Conservation (phyloP, 495 filamentous ascomycete species). For the Aspergillus hancockii region DNA sequence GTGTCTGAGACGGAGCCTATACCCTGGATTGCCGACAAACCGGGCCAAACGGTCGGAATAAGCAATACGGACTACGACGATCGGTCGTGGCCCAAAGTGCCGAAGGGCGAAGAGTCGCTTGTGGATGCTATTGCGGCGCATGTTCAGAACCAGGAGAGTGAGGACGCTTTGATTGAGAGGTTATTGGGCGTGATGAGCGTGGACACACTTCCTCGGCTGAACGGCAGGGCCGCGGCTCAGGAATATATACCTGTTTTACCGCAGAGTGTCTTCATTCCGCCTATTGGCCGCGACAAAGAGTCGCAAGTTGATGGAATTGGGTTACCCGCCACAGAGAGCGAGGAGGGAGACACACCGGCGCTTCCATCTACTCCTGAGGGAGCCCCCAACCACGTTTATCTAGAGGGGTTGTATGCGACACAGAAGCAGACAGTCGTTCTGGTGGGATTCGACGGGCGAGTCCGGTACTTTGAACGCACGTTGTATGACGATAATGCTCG, state of each 20-base stretch:
- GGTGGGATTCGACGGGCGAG: slow-evolving; percentile 67
- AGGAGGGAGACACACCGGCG: not conserved
- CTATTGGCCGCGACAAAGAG: slow-evolving; percentile 44
- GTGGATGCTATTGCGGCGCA: slow-evolving; percentile 34
- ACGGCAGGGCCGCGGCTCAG: slow-evolving; percentile 53
- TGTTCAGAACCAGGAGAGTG: slow-evolving; percentile 42
- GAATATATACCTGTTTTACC: slow-evolving; percentile 63
- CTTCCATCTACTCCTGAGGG: slow-evolving; percentile 4
- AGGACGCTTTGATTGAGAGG: slow-evolving; percentile 57
- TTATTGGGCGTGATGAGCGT: slow-evolving; percentile 63
- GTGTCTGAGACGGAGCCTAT: slow-evolving; percentile 50
- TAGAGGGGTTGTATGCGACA: slow-evolving; percentile 66
- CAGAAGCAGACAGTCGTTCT: slow-evolving; percentile 79
- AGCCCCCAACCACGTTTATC: slow-evolving; percentile 2
- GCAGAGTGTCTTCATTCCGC: slow-evolving; percentile 74
- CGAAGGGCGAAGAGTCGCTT: slow-evolving; percentile 38
- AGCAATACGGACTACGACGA: slow-evolving; percentile 73
- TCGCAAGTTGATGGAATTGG: not conserved
- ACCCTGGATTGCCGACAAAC: slow-evolving; percentile 58
- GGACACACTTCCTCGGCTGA: slow-evolving; percentile 63
- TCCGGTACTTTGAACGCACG: slow-evolving; percentile 72
- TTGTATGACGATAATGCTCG: slow-evolving; percentile 65
- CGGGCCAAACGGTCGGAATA: slow-evolving; percentile 62
- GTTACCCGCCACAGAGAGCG: not conserved
- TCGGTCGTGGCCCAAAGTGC: slow-evolving; percentile 71